A percentile compares a stretch with the other conserved stretches of the same genome.
These are phyloP conservation scores for Noccaea bulbosa DNA, from an alignment of 345 rosid species.

Conservation along the genomic window DNA sequence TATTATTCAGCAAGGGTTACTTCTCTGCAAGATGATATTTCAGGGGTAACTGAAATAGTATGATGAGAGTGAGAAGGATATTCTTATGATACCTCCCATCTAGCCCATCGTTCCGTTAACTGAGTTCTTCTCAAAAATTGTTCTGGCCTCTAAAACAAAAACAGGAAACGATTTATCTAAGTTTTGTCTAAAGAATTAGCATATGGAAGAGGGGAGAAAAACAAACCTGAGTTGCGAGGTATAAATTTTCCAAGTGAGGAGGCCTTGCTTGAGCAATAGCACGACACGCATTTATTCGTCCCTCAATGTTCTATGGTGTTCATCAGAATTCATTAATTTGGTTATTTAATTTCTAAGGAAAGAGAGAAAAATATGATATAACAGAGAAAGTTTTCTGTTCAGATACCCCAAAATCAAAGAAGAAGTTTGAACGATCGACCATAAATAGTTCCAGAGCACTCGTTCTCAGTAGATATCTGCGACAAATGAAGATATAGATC, in stretches of 20 bases:
- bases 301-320: slow-evolving; percentile 66
- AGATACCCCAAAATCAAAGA: slow-evolving; percentile 93
- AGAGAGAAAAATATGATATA: not conserved
- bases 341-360: not conserved
- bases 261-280: slow-evolving; percentile 87
- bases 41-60: not conserved
- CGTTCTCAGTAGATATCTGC: slow-evolving; percentile 83
- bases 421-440: slow-evolving; percentile 94
- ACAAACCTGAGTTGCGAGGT: slow-evolving; percentile 87
- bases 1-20: slow-evolving; percentile 23
- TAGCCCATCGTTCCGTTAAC: slow-evolving; percentile 94
- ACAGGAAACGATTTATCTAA: slow-evolving; percentile 21
- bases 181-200: slow-evolving; percentile 14
- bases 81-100: slow-evolving; percentile 79
- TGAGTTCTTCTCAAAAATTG: slow-evolving; percentile 85
- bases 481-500: not conserved
- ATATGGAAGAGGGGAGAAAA: not conserved
- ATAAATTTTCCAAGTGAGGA: slow-evolving; percentile 76
- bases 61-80: slow-evolving; percentile 28
- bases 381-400: slow-evolving; percentile 11
- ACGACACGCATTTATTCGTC: slow-evolving; percentile 77
- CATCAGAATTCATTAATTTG: slow-evolving; percentile 25
- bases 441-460: slow-evolving; percentile 94
- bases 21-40: slow-evolving; percentile 20
- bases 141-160: slow-evolving; percentile 76